These are phyloP conservation scores for Rhynchospora pubera DNA, from an alignment of 176 grass and related monocot species.

Conservation along the genomic window DNA sequence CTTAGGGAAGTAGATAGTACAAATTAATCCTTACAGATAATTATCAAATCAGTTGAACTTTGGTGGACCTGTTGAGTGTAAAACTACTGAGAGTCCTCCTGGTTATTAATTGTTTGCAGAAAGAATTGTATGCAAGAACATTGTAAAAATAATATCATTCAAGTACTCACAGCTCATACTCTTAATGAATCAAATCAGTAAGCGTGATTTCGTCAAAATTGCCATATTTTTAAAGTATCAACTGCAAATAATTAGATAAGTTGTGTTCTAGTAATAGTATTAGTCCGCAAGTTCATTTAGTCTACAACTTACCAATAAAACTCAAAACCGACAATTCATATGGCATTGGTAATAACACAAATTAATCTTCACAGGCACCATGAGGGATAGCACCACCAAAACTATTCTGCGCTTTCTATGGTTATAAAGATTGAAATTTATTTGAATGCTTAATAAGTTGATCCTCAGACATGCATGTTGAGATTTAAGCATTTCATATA, in stretches of 20 bases:
- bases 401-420: not conserved
- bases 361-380: not conserved
- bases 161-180: not conserved
- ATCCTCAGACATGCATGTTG: not conserved
- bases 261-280: not conserved
- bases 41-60: too few species aligned
- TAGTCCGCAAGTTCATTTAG: not conserved
- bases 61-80: too few species aligned
- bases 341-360: not conserved
- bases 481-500: not conserved
- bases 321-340: not conserved
- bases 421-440: not conserved
- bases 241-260: not conserved
- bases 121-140: not conserved
- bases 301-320: not conserved
- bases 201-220: not conserved
- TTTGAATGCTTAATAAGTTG: not conserved
- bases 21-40: not conserved
- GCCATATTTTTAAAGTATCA: not conserved
- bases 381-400: not conserved
- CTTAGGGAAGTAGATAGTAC: not conserved
- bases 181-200: not conserved
- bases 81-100: not conserved
- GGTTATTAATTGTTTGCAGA: not conserved
- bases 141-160: not conserved